phyloP scores from a whole-genome alignment of 352 stramenopile genomes.

The Phytophthora litchii region DNA sequence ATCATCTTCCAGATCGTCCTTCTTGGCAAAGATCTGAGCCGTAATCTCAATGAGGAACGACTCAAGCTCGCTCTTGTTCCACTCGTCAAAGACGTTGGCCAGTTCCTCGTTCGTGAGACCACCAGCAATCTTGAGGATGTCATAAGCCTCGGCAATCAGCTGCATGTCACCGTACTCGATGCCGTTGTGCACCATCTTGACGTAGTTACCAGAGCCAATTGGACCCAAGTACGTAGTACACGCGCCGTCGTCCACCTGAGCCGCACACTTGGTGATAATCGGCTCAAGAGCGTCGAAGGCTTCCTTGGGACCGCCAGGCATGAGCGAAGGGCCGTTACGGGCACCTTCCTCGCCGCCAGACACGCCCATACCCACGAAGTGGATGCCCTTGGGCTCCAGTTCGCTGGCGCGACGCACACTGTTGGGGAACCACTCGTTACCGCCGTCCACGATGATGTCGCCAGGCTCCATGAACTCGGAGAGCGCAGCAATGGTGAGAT shows the following conservation, averaged over 20 bases:
- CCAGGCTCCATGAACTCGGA: constrained; percentile 90
- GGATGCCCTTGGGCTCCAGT: constrained; percentile 94
- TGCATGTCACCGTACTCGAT: constrained; percentile 99
- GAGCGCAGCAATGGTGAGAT: constrained; percentile 90
- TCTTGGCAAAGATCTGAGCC: constrained; percentile 96
- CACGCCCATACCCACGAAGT: constrained; percentile 99
- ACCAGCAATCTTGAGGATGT: constrained; percentile 95
- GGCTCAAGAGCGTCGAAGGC: constrained; percentile 97
- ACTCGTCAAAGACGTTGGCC: constrained; percentile 94
- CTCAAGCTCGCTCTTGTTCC: constrained; percentile 97
- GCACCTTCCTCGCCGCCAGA: constrained; percentile 98
- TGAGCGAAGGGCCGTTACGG: constrained; percentile 97
- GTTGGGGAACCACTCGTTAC: constrained; percentile 99
- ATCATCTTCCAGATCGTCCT: constrained; percentile 93
- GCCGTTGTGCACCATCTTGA: constrained; percentile 99
- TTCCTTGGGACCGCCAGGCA: constrained; percentile 96
- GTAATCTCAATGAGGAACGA: constrained; percentile 99
- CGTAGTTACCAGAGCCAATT: constrained; percentile 98
- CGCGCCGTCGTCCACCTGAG: constrained; percentile 93
- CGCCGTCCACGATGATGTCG: constrained; percentile 99
- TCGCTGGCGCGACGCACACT: constrained; percentile 93
- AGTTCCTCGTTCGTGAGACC: constrained; percentile 93
- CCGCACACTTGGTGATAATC: constrained; percentile 97
- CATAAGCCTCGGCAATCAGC: constrained; percentile 98
- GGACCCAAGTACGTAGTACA: constrained; percentile 98